Evolutionary conservation across 441 rosid species (phyloP).

Genomic region (Pelargonium cotyledonis): DNA sequence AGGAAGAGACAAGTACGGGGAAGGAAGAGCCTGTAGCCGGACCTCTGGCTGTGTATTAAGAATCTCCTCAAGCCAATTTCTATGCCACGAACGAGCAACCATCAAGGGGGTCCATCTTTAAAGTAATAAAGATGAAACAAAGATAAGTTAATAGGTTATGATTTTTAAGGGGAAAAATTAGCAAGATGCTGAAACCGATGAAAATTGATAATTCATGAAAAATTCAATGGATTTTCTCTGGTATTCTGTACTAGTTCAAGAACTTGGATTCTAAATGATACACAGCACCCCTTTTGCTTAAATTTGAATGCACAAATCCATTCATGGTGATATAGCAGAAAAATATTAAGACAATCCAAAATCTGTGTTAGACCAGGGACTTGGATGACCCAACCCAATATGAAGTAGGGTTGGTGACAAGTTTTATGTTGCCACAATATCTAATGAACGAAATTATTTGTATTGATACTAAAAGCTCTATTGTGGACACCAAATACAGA

Average conservation of each 20-base stretch:
- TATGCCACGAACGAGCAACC: constrained; percentile 93
- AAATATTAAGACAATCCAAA: too few relatives aligned
- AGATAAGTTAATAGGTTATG: constrained; percentile 12
- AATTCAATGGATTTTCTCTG: not conserved
- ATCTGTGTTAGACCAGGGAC: too few relatives aligned
- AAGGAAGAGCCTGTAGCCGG: constrained; percentile 40
- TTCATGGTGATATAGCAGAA: too few relatives aligned
- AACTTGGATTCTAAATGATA: too few relatives aligned
- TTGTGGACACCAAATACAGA: too few relatives aligned
- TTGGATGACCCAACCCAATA: too few relatives aligned
- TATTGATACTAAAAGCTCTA: too few relatives aligned
- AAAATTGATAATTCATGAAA: not conserved
- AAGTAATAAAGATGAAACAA: constrained; percentile 21
- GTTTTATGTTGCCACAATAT: too few relatives aligned
- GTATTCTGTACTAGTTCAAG: not conserved
- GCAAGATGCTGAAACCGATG: constrained; percentile 7
- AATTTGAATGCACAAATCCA: too few relatives aligned
- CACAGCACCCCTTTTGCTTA: too few relatives aligned
- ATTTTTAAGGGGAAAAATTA: not conserved
- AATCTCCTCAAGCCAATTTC: constrained; percentile 71
- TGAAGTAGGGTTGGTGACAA: too few relatives aligned
- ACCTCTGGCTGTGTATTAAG: constrained; percentile 41
- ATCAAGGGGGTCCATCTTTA: constrained; percentile 77
- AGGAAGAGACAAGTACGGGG: constrained; percentile 78
- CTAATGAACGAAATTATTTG: too few relatives aligned